Base-by-base conservation (phyloP, 139 green algal genomes). In the Chlorella sp. region DNA sequence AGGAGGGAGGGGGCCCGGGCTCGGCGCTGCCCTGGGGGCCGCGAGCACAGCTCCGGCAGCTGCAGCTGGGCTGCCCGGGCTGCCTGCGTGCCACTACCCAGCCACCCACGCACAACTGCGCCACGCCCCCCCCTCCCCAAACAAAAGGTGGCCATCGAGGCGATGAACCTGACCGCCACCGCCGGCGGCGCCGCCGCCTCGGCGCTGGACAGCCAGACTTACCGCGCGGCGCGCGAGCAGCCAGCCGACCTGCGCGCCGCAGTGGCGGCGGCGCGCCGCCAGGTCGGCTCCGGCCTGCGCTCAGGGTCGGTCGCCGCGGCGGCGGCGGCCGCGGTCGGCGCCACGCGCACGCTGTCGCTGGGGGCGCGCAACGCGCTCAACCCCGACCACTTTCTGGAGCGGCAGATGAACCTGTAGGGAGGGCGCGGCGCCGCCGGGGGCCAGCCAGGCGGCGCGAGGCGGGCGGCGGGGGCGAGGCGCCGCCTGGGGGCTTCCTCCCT, bases 81-180 rank as follows among this genome's bases (percentile, higher is more conserved):
- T n/a, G n/a, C n/a, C n/a, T n/a, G n/a, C n/a, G n/a, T n/a, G n/a
- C n/a, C n/a, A n/a, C n/a, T n/a, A n/a, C n/a, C n/a, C n/a, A n/a
- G n/a, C n/a, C n/a, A n/a, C n/a, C n/a, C n/a, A n/a, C n/a, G n/a
- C n/a, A n/a, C n/a, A n/a, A n/a, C n/a, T n/a, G n/a, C n/a, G n/a
- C n/a, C n/a, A n/a, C n/a, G n/a, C n/a, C n/a, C n/a, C n/a, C n/a
- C n/a, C n/a, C n/a, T n/a, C n/a, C n/a, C n/a, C n/a, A n/a, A n/a
- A n/a, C n/a, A n/a, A n/a, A n/a, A n/a, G n/a, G n/a, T n/a, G n/a
- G 58, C 84, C 7, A 66, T 84, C 35, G 87, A 92, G 71, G 88
- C 84, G 2, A 68, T 91, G 25, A 82, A 75, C 23, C 46, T 87
- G 42, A 78, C 80, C 1, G 79, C 82, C 3, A 80, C 45, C 1